Base-by-base conservation (phyloP, 2,329 filamentous ascomycete species). In the Knoxdaviesia proteae region DNA sequence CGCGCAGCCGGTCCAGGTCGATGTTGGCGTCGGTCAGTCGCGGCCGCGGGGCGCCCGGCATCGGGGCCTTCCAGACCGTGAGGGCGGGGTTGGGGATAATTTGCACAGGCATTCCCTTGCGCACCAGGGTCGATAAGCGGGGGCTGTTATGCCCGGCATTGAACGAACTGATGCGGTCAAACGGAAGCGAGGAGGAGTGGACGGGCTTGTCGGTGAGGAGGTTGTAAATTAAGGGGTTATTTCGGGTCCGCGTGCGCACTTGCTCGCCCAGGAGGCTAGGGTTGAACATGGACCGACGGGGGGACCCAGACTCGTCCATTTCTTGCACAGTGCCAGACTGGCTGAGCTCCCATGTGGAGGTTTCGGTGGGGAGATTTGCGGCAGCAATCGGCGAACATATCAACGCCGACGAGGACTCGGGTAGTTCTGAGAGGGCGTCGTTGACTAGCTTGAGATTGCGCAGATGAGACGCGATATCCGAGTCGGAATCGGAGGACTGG, bases 181-280 rank as follows among this genome's bases (percentile, higher is more conserved):
- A 68, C 0, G 90, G 90, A 0, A 98, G 65, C 0, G 90, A 98
- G 1, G 90, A 90, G 1, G 90, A 96, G 49, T 86, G 80, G 9
- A 87, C 72, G 0, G 90, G 88, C 53, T 94, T 92, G 60, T 98
- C 90, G 2, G 90, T 98, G 7, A 98, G 69, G 1, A 98, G 73
- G 52, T 94, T 96, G 59, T 98, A 86, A 39, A 98, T 90, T 1
- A 98, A 65, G 0, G 87, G 86, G 52, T 98, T 98, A 53, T 71
- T 68, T 44, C 63, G 66, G 39, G 62, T 63, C 45, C 70, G 61
- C 0, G 70, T 74, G 29, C 42, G 45, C 5, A 46, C 45, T 20
- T 20, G 20, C 20, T 20, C 20, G 20, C 20, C 20, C 20, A 20
- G 20, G 20, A 20, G 20, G 20, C 20, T 20, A 20, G 20, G 20